Percentiles rank a stretch among this genome's conserved stretches.
Evolutionary conservation across 768 basidiomycete genomes (phyloP).

Genomic region (Lentinula lateritia): DNA sequence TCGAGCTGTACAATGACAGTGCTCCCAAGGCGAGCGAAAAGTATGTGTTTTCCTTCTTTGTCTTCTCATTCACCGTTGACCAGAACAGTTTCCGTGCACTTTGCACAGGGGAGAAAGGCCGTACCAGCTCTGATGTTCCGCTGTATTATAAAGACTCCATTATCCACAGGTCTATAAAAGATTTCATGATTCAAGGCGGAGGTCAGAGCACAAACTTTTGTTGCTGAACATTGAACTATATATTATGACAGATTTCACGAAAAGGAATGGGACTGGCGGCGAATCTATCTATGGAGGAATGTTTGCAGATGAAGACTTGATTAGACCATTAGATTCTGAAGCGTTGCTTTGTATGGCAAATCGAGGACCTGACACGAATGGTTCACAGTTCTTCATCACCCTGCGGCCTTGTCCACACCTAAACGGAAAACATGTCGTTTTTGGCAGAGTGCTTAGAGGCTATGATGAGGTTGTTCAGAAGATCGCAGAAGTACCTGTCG

Average conservation of each 20-base stretch:
- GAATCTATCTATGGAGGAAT: conserved; percentile 75
- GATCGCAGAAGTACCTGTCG: conserved; percentile 61
- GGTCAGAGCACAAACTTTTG: conserved; percentile 28
- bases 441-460: conserved; percentile 53
- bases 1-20: conserved; percentile 70
- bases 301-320: conserved; percentile 76
- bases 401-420: conserved; percentile 64
- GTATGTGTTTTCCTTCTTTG: conserved; percentile 28
- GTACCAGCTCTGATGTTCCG: conserved; percentile 58
- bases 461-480: conserved; percentile 53
- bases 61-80: conserved; percentile 6
- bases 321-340: conserved; percentile 54
- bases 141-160: conserved; percentile 80
- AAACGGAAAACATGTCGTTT: conserved; percentile 61
- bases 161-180: conserved; percentile 72
- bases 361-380: conserved; percentile 77
- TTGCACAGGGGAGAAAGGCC: conserved; percentile 82
- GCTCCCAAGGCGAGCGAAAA: conserved; percentile 79
- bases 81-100: conserved; percentile 71
- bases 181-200: conserved; percentile 81
- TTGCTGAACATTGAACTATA: not conserved
- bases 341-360: conserved; percentile 92
- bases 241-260: conserved; percentile 59
- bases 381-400: conserved; percentile 85
- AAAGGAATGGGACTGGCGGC: conserved; percentile 74